Base-by-base conservation (phyloP, 495 filamentous ascomycete species). In the Jackrogersella multiformis region DNA sequence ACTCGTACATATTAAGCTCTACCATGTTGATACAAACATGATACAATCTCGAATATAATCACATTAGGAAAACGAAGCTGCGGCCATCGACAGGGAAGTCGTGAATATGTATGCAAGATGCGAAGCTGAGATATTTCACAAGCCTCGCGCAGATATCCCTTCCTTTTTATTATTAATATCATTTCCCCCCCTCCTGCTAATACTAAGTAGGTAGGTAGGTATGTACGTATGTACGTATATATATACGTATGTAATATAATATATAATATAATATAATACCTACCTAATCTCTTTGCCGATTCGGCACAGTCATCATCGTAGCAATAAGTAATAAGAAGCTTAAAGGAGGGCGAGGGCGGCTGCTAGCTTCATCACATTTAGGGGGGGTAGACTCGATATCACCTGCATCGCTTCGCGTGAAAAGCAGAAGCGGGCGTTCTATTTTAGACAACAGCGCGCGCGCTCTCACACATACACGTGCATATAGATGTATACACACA, bases 381-480 rank as follows among this genome's bases (percentile, higher is more conserved):
- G 53, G 48, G 20, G 42, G 42, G 21, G 42, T 12, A 21, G 42
- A 13, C 13, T 62, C 56, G 61, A 70, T 70, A 70, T 70, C 67
- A 70, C 67, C 67, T 70, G 67, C 61, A 70, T 70, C 57, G 67
- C 61, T 70, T 70, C 61, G 61, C 67, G 57, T 62, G 56, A 58
- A 53, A 51, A 45, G 35, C 18, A 60, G 35, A 41, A 21, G 49
- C 66, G 39, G 59, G 32, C 36, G 45, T 61, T 64, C 56, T 65
- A 64, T 69, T 69, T 69, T 69, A 63, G 61, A 69, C 49, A 49
- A 36, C 18, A 51, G 36, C 44, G 24, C 41, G 24, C 36, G 20
- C 36, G 52, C 39, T 34, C n/a, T n/a, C n/a, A n/a, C n/a, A n/a
- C n/a, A n/a, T n/a, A n/a, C n/a, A n/a, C n/a, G n/a, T n/a, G n/a